Evolutionary conservation across 163 green algal species (phyloP), one percentile per base, ranked within the genome.

Genomic region (Prototheca stagnorum): DNA sequence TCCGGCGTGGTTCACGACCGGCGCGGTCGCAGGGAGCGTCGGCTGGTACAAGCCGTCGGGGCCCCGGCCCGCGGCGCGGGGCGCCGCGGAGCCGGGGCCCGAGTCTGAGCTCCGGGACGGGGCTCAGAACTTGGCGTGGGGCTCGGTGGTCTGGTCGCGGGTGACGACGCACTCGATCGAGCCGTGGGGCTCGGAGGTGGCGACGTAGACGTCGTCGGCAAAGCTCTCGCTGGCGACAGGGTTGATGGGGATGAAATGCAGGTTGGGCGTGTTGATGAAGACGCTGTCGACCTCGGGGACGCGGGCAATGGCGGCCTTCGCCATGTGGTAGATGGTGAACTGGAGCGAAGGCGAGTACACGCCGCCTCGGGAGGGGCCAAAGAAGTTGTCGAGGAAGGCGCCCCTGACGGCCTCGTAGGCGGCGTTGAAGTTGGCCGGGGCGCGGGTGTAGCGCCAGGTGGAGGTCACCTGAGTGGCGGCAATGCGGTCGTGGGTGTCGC

Each of bases 221-320:
- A 96, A 97, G 5, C 57, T 81, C n/a, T n/a, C n/a, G 59, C 41
- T 59, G 34, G 53, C 67, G 31, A 86, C 65, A 5, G 85, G 73
- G 8, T 57, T 64, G 56, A 70, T 78, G 11, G 88, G 88, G 8
- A 97, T 35, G 62, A 98, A 98, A 69, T 98, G 88, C 17, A 98
- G 57, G 70, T 98, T 98, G 55, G 88, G 88, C 69, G 94, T 74
- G 65, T 88, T 94, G 19, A 97, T 62, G 53, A 81, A 92, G 12
- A 97, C 68, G 6, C 42, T 74, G 16, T 87, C 79, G 3, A 85
- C 59, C 57, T 85, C 60, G 4, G 65, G 53, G 11, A 73, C 66
- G 39, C 68, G 81, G 71, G 45, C 12, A 14, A 47, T 11, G 8
- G 64, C 73, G 2, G 21, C 31, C 35, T 74, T 56, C 8, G 44